These are phyloP conservation scores for Voacanga thouarsii DNA, from an alignment of 257 asterid species.

Conservation along the genomic window DNA sequence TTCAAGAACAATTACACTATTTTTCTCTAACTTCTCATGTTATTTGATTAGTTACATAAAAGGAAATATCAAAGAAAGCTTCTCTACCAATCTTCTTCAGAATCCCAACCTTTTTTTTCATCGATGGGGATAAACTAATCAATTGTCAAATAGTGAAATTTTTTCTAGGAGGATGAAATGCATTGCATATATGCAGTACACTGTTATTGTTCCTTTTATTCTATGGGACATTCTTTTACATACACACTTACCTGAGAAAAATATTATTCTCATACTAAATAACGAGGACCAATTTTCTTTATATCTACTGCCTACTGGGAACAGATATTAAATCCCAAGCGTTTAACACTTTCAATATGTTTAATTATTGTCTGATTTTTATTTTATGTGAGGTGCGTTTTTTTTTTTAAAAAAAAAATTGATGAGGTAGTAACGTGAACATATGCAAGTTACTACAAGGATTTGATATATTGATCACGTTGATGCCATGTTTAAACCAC, in stretches of 20 bases:
- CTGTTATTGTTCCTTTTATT: neutral
- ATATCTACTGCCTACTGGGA: neutral
- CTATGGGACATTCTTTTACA: neutral
- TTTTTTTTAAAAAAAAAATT: neutral
- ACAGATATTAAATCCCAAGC: neutral
- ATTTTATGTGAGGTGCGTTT: neutral
- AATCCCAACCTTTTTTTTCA: too few species aligned
- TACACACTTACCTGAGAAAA: neutral
- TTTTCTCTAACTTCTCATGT: neutral
- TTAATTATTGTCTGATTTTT: slow-evolving; percentile 6
- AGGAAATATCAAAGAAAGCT: neutral
- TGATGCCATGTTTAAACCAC: neutral
- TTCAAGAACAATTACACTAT: neutral
- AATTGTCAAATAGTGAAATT: neutral
- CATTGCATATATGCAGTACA: neutral
- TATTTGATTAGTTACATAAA: too few species aligned
- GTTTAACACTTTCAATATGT: slow-evolving; percentile 4
- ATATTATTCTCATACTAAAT: neutral
- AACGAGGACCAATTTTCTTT: neutral
- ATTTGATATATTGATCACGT: neutral
- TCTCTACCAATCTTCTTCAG: neutral
- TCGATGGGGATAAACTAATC: neutral
- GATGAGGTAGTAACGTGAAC: neutral
- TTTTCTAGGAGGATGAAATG: too few species aligned
- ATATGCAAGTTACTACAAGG: neutral